Conservation (phyloP, 78 protist genomes). For the Blattamonas nauphoetae region DNA sequence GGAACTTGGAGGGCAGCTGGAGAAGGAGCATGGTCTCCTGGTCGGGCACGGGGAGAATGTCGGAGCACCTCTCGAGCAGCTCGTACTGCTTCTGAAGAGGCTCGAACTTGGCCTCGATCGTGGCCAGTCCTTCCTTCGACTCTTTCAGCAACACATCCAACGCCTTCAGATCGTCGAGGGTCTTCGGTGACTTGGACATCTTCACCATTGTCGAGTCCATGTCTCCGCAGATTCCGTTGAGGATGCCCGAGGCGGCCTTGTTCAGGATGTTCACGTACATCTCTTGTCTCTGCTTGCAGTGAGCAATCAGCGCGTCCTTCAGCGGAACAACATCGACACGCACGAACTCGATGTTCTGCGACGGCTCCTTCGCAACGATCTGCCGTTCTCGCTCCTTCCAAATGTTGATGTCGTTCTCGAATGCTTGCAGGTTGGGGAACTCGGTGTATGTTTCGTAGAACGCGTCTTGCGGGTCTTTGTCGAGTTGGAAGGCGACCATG, state of each 20-base stretch:
- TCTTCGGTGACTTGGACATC: slow-evolving; percentile 28
- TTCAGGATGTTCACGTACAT: slow-evolving; percentile 36
- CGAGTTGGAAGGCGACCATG: slow-evolving; percentile 33
- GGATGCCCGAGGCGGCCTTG: slow-evolving; percentile 24
- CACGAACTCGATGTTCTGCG: slow-evolving; percentile 36
- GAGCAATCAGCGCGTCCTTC: slow-evolving; percentile 43
- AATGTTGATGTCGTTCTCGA: not conserved
- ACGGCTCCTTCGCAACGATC: slow-evolving; percentile 35
- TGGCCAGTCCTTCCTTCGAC: not conserved
- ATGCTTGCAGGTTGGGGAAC: not conserved
- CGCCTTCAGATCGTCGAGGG: slow-evolving; percentile 40
- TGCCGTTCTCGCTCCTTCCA: slow-evolving; percentile 13
- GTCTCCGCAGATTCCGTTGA: slow-evolving; percentile 19
- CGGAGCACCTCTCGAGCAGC: slow-evolving; percentile 23
- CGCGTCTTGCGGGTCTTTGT: slow-evolving; percentile 33
- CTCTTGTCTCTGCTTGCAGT: slow-evolving; percentile 46
- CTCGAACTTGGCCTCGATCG: slow-evolving; percentile 36
- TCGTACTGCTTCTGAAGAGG: slow-evolving; percentile 42
- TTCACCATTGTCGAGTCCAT: not conserved
- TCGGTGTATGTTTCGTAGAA: not conserved
- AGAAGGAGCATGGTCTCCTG: not conserved
- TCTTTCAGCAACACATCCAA: not conserved
- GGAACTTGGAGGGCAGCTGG: slow-evolving; percentile 33
- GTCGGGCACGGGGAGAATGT: not conserved
- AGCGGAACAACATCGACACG: slow-evolving; percentile 45